Base-by-base conservation (phyloP, 495 filamentous ascomycete species). In the Chaetomium tenue region DNA sequence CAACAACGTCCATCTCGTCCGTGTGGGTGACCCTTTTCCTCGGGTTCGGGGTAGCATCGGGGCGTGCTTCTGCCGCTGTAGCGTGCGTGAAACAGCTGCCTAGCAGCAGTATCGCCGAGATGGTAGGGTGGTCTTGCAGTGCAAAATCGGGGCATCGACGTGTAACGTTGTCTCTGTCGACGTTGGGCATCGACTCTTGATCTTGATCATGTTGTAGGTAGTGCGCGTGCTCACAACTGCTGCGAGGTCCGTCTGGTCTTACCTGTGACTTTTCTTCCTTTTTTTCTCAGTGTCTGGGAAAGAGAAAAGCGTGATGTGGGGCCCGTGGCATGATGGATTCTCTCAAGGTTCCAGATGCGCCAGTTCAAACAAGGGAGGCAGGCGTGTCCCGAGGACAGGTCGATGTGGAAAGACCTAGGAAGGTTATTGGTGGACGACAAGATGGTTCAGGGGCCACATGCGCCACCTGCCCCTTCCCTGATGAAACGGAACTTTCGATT, bases 361-460 rank as follows among this genome's bases (percentile, higher is more conserved):
- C 30, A 25, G 8, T 37, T 37, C 33, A 37, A 37, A 22, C 23
- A 18, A 9, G 8, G 8, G 5, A 12, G 44, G 1, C 20, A 48
- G 18, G 2, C 26, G 26, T 11, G 57, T 50, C 57, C 46, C 57
- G 44, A 48, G 44, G 26, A 48, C 42, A 60, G 26, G 44, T 37
- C 18, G 25, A 22, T 20, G 57, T 5, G 26, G 3, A 30, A 11
- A 28, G 11, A 5, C 8, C n/a, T n/a, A 20, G 11, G 12, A n/a
- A 13, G n/a, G 3, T 51, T 18, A 60, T 60, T 60, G 58, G 58
- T 20, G 22, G 20, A 18, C 2, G 30, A 42, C 39, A 20, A 51
- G 51, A n/a, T 58, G 39, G 56, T 30, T 50, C 42, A 60, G 58
- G 58, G 23, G 39, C 40, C 54, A 58, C 56, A 30, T 47, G 40